Base-by-base conservation (phyloP, 2,329 filamentous ascomycete genomes). In the Fusarium sp. region DNA sequence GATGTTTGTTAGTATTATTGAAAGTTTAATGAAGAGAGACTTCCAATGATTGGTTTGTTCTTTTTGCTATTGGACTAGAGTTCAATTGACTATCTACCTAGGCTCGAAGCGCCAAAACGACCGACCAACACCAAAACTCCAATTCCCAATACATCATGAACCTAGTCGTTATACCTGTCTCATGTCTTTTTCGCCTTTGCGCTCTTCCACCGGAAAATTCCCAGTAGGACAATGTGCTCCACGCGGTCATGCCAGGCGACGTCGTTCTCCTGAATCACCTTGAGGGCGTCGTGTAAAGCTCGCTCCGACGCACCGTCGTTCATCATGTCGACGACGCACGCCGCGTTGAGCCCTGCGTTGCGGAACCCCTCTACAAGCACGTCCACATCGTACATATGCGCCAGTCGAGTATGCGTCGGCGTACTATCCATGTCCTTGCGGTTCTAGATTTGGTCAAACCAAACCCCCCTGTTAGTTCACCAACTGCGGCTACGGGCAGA, bases 331-430 rank as follows among this genome's bases (percentile, higher is more conserved):
- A 74, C 66, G 35, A 76, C 52, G 37, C 68, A 75, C 27, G 71
- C 76, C 27, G 62, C 60, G 45, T 69, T 78, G 35, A 78, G 66
- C 45, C 56, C 73, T 54, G 61, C 57, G 38, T 69, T 76, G 70
- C 70, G 65, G 56, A 78, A 73, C 58, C 66, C 72, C 56, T 67
- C 65, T 43, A 78, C 70, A 52, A 68, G 66, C 47, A 60, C 65
- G 25, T 78, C 64, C 50, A 76, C 72, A 66, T 78, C 72, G 58
- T 76, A 74, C 61, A 76, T 69, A 66, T 67, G 62, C 45, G 70
- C 66, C 17, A 78, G 68, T 45, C 76, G 69, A 62, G 66, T 66
- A 65, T 78, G 76, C 22, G 76, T 78, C n/a, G 76, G 76, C 33
- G 69, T 63, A 43, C 56, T 60, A 30, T 78, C 75, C 37, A 61